Percentiles rank a stretch among this genome's conserved stretches.
These are phyloP conservation scores for Carex pumila DNA, from an alignment of 176 grass and related monocot species.

Conservation along the genomic window DNA sequence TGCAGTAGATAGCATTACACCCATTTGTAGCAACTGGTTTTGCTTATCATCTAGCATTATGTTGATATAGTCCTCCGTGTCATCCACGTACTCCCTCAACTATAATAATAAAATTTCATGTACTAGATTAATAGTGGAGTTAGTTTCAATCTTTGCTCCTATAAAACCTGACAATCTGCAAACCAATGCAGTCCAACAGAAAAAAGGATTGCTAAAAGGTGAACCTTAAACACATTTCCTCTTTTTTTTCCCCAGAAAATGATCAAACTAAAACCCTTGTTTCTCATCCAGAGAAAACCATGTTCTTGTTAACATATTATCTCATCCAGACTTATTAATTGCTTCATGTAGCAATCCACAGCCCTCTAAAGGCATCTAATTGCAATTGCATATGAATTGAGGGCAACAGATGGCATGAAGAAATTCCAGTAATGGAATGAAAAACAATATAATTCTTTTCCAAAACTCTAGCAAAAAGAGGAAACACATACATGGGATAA, in stretches of 20 bases:
- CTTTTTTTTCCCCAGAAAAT: not conserved
- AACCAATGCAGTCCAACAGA: not conserved
- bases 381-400: not conserved
- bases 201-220: not conserved
- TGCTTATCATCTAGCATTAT: slow-evolving; percentile 89
- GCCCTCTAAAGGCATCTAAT: not conserved
- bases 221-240: not conserved
- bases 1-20: slow-evolving; percentile 67
- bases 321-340: not conserved
- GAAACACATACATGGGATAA: slow-evolving; percentile 62
- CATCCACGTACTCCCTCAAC: slow-evolving; percentile 76
- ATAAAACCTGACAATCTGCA: not conserved
- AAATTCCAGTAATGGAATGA: not conserved
- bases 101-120: slow-evolving; percentile 8
- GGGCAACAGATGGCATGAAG: not conserved
- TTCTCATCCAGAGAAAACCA: not conserved
- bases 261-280: not conserved
- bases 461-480: not conserved
- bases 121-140: not conserved
- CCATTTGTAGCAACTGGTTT: slow-evolving; percentile 81
- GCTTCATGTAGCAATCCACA: not conserved
- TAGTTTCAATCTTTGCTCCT: not conserved
- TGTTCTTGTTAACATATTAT: not conserved
- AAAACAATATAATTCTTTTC: not conserved
- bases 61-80: slow-evolving; percentile 78